Evolutionary conservation across 495 filamentous ascomycete genomes (phyloP).

Genomic region (Penicillium daleae): DNA sequence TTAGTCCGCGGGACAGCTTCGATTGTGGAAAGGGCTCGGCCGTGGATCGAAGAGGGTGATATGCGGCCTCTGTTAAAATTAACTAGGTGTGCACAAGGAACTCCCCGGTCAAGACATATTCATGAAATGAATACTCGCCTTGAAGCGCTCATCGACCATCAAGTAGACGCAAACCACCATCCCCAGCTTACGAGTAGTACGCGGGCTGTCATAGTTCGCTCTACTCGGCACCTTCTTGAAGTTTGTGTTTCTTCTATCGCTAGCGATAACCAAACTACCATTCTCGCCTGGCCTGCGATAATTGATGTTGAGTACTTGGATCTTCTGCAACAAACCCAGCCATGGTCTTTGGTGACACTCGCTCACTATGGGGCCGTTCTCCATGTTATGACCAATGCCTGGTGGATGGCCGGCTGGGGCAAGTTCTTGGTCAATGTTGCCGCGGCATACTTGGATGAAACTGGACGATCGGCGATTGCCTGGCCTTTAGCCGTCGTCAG

Average conservation of each 20-base stretch:
- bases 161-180: neutral
- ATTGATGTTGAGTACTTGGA: neutral
- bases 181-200: neutral
- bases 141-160: neutral
- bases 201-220: neutral
- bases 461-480: neutral
- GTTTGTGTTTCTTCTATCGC: neutral
- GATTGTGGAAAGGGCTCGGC: neutral
- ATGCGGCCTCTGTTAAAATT: neutral
- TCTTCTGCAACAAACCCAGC: neutral
- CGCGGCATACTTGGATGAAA: neutral
- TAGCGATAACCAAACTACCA: neutral
- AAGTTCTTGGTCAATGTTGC: neutral
- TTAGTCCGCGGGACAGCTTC: neutral
- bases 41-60: neutral
- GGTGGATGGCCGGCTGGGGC: neutral
- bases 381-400: neutral
- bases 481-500: neutral
- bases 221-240: neutral
- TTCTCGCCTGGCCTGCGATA: neutral
- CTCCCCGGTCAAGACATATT: neutral
- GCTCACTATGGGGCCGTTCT: neutral
- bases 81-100: neutral
- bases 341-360: neutral
- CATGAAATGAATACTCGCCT: neutral